Percentiles rank a stretch among this genome's conserved stretches.
Conservation (phyloP, 148 eudicot species). For the Agrostemma githago region DNA sequence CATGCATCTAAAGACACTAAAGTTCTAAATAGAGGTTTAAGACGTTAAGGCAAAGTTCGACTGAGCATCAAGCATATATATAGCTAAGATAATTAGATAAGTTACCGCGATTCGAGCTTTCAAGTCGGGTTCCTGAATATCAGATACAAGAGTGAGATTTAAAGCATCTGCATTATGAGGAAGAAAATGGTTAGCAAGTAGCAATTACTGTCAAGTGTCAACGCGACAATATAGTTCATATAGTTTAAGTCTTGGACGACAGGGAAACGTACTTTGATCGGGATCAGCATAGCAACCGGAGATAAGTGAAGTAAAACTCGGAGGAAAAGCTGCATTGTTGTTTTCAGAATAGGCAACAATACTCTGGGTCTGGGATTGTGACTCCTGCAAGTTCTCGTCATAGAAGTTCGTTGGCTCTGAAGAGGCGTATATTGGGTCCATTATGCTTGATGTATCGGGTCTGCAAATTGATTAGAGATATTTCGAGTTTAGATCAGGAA, state of each 20-base stretch:
- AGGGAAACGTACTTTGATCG: conserved; percentile 39
- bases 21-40: no score
- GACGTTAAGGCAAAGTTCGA: not conserved
- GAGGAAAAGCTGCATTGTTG: conserved; percentile 45
- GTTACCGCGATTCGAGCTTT: conserved; percentile 57
- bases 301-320: conserved; percentile 63
- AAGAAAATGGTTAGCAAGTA: conserved; percentile 4
- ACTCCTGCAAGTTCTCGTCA: conserved; percentile 27
- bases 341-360: conserved; percentile 23
- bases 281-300: conserved; percentile 44
- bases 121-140: conserved; percentile 31
- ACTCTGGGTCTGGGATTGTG: conserved; percentile 25
- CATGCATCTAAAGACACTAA: not conserved
- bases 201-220: not conserved
- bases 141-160: conserved; percentile 32
- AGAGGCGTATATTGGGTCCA: conserved; percentile 26
- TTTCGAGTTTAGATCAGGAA: not conserved
- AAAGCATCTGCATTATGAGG: conserved; percentile 13
- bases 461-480: conserved; percentile 30
- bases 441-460: conserved; percentile 33
- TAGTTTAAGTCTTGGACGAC: conserved; percentile 9
- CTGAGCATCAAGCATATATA: conserved; percentile 4
- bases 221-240: conserved; percentile 9
- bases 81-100: conserved; percentile 6
- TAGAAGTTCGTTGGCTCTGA: conserved; percentile 21